Evolutionary conservation across 202 grass and related monocot genomes (phyloP), one percentile per base, ranked within the genome.

Genomic region (Miscanthus sacchariflorus): DNA sequence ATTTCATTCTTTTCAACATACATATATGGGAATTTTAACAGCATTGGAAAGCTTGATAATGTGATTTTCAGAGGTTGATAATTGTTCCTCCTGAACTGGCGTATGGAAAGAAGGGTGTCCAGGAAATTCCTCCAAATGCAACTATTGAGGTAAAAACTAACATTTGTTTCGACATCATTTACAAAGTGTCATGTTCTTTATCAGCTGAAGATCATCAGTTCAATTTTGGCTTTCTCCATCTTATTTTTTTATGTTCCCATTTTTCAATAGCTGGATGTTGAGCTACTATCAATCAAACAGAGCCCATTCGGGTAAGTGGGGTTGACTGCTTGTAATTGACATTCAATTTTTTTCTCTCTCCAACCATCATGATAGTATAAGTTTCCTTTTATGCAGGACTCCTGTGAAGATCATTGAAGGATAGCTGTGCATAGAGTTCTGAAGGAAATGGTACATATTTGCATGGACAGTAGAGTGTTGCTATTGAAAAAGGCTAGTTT

Each of bases 121-220:
- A 99, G 89, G 97, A 99, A 84, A 96, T 99, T 90, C 97, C 97
- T 86, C 91, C 92, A 81, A 95, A 95, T 93, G 93, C 92, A 85
- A 99, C 93, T 75, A 95, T 99, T 79, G 97, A 99, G 94, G 97
- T 93, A 81, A 54, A 77, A 54, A 77, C 25, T 87, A 46, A 75
- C 59, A 83, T 81, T 85, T 92, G 23, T 19, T 58, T 61, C 38
- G 56, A 24, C 79, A 38, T 12, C 6, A 42, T 76, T 42, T 81
- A 24, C 24, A 33, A 44, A 79, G 5, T 75, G 17, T 40, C 38
- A 12, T 36, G 73, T 76, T 86, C 14, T 36, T 70, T 9, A 56
- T 54, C 18, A 66, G 7, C 1, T 86, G 18, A 30, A 84, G 52
- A 72, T 3, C 52, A 2, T 6, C 35, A 35, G 49, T 83, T 87